Evolutionary conservation across 1,284 basidiomycete genomes (phyloP).

Genomic region (Puccinia polysora): DNA sequence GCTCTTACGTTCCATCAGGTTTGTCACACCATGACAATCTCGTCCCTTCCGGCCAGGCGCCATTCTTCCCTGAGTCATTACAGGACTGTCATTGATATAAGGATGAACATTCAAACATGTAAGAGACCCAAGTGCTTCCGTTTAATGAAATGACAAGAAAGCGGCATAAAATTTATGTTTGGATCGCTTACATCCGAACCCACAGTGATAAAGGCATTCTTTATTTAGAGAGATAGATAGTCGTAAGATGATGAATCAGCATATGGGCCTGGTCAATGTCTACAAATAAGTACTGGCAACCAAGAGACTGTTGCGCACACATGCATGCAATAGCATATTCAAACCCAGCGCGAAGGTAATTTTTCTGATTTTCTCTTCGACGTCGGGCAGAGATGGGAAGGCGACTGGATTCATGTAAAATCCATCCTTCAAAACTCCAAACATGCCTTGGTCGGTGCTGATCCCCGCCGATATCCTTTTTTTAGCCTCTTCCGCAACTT

Average conservation of each 20-base stretch:
- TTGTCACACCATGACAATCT: conserved; percentile 30
- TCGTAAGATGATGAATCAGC: too few relatives aligned
- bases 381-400: neutral
- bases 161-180: too few relatives aligned
- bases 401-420: conserved; percentile 1
- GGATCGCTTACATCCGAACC: conserved; percentile 26
- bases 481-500: conserved; percentile 9
- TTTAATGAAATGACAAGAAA: too few relatives aligned
- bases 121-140: neutral
- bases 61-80: conserved; percentile 26
- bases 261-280: neutral
- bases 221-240: neutral
- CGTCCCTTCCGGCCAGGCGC: conserved; percentile 13
- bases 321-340: conserved; percentile 23
- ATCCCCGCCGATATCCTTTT: conserved; percentile 7
- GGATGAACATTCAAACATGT: neutral
- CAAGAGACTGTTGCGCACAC: neutral
- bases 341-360: conserved; percentile 20
- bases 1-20: conserved; percentile 39
- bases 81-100: neutral
- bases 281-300: neutral
- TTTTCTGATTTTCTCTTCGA: conserved; percentile 10
- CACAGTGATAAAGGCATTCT: conserved; percentile 40
- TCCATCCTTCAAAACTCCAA: conserved; percentile 32
- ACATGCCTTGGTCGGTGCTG: conserved; percentile 31